Evolutionary conservation across 2,329 filamentous ascomycete genomes (phyloP).

Genomic region (Aspergillus pseudoviridinutans): DNA sequence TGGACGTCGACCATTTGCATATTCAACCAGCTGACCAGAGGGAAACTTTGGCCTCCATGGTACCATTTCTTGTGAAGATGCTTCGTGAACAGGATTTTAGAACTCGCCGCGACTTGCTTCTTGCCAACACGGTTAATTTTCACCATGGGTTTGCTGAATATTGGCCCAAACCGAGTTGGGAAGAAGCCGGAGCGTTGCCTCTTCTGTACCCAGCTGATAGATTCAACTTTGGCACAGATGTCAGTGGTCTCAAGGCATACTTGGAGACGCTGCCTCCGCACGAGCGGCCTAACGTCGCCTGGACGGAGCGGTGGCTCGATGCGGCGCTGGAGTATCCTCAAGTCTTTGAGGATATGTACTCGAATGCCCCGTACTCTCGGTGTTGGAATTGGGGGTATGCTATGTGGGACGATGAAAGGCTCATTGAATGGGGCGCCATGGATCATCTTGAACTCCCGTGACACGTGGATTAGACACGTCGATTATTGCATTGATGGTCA

Average conservation of each 20-base stretch:
- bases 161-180: neutral
- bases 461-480: too few relatives aligned
- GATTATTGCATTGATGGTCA: too few relatives aligned
- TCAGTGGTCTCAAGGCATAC: neutral
- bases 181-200: neutral
- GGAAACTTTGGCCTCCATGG: constrained; percentile 6
- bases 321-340: neutral
- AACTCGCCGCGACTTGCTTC: constrained; percentile 10
- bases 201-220: constrained; percentile 13
- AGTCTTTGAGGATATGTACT: constrained; percentile 1
- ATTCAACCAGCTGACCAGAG: neutral
- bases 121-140: neutral
- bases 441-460: too few relatives aligned
- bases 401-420: constrained; percentile 12
- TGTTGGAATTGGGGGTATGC: constrained; percentile 13
- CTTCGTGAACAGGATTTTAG: constrained; percentile 3
- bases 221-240: constrained; percentile 5
- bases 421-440: neutral
- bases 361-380: neutral
- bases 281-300: constrained; percentile 12
- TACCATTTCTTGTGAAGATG: constrained; percentile 14
- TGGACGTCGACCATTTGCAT: constrained; percentile 1
- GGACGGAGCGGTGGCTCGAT: constrained; percentile 2
- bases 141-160: neutral
- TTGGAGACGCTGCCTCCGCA: constrained; percentile 3